Conservation (phyloP, 805 yeast genomes). For the Isabelozyma pseudorhagii region DNA sequence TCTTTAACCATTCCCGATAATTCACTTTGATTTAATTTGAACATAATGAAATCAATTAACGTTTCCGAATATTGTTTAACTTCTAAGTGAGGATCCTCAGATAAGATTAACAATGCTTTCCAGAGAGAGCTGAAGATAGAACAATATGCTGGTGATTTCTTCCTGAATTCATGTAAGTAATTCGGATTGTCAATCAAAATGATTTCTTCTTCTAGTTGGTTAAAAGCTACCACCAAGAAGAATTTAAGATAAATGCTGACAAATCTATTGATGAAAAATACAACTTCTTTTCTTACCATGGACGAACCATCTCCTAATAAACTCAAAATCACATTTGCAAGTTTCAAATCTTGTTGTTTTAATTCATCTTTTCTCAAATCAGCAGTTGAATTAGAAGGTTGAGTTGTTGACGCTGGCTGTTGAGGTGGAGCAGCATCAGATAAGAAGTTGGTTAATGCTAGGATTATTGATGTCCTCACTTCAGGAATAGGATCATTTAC, state of each 20-base stretch:
- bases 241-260: constrained; percentile 67
- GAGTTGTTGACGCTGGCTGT: constrained; percentile 7
- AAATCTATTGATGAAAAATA: constrained; percentile 72
- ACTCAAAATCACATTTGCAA: constrained; percentile 65
- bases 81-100: constrained; percentile 87
- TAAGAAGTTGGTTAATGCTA: constrained; percentile 68
- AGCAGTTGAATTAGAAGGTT: constrained; percentile 12
- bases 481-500: constrained; percentile 92
- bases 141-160: constrained; percentile 79
- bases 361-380: constrained; percentile 45
- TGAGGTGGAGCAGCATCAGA: constrained; percentile 35
- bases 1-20: constrained; percentile 61
- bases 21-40: constrained; percentile 61
- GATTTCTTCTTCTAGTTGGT: constrained; percentile 78
- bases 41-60: constrained; percentile 69
- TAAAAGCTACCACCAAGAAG: constrained; percentile 82
- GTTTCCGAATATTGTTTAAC: constrained; percentile 70
- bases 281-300: constrained; percentile 80
- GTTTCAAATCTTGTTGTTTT: constrained; percentile 63
- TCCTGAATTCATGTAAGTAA: constrained; percentile 58
- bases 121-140: constrained; percentile 82
- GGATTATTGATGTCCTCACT: constrained; percentile 79
- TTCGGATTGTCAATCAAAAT: constrained; percentile 61
- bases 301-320: constrained; percentile 86
- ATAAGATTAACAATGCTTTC: constrained; percentile 75